Conservation (phyloP, 2,329 filamentous ascomycete genomes). For the Neurospora crassa region DNA sequence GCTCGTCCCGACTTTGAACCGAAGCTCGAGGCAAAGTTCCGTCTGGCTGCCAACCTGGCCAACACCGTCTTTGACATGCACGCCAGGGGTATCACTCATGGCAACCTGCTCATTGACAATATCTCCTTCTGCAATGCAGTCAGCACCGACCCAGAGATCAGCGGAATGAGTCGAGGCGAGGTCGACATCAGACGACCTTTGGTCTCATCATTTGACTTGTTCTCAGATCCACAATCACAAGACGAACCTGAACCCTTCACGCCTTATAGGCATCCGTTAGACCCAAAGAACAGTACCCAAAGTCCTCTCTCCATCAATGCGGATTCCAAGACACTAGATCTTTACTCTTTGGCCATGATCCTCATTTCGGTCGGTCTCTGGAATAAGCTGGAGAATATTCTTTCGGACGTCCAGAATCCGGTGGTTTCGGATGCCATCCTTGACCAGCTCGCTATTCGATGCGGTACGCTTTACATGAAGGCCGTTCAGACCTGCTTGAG, state of each 20-base stretch:
- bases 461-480: slow-evolving; percentile 66
- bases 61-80: slow-evolving; percentile 68
- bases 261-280: slow-evolving; percentile 58
- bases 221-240: slow-evolving; percentile 39
- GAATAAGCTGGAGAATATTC: slow-evolving; percentile 52
- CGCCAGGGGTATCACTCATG: slow-evolving; percentile 57
- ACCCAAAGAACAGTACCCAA: slow-evolving; percentile 40
- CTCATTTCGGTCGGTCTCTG: slow-evolving; percentile 69
- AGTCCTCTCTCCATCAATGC: slow-evolving; percentile 39
- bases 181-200: slow-evolving; percentile 60
- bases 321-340: slow-evolving; percentile 52
- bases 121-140: slow-evolving; percentile 52
- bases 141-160: slow-evolving; percentile 29
- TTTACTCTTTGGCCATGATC: slow-evolving; percentile 65
- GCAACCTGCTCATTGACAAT: slow-evolving; percentile 57
- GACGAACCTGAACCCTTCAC: slow-evolving; percentile 24
- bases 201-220: slow-evolving; percentile 66
- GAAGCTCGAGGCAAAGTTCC: slow-evolving; percentile 65
- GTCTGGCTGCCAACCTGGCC: slow-evolving; percentile 61
- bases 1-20: slow-evolving; percentile 46
- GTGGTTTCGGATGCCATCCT: slow-evolving; percentile 52
- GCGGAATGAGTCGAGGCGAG: slow-evolving; percentile 31
- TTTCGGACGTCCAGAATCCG: slow-evolving; percentile 33
- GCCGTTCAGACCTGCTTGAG: slow-evolving; percentile 63
- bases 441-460: slow-evolving; percentile 54